phyloP scores from a whole-genome alignment of 495 filamentous ascomycete genomes.

The Neurospora sp. region DNA sequence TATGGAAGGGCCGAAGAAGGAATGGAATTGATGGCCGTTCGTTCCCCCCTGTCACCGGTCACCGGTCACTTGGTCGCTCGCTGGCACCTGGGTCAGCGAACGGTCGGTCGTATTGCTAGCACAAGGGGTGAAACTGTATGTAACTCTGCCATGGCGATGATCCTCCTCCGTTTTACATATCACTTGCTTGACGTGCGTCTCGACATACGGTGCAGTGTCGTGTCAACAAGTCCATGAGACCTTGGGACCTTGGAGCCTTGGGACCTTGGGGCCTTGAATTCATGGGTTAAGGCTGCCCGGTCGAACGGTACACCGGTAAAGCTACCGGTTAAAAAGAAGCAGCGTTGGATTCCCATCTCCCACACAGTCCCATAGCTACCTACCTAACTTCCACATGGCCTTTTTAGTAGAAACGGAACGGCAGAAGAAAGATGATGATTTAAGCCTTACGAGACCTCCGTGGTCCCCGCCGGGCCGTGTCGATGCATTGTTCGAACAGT shows the following conservation, averaged over 20 bases:
- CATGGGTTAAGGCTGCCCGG: background rate
- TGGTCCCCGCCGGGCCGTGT: background rate
- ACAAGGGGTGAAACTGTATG: background rate
- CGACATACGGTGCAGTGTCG: no score
- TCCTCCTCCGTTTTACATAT: background rate
- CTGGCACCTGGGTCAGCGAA: no score
- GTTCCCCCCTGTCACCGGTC: background rate
- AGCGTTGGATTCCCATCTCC: background rate
- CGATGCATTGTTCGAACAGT: background rate
- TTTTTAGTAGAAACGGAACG: background rate
- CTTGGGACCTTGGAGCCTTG: no score
- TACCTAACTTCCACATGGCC: background rate
- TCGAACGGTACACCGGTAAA: background rate
- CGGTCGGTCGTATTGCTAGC: no score
- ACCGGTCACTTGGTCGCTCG: background rate
- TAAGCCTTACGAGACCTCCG: background rate
- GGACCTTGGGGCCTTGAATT: background rate
- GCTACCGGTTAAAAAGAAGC: background rate
- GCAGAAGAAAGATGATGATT: background rate
- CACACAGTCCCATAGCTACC: background rate
- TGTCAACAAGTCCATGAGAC: no score
- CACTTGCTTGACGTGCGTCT: no score
- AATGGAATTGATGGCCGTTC: background rate
- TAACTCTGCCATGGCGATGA: background rate
- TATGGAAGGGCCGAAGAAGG: no score